Percentiles rank a stretch among this genome's conserved stretches.
Conservation (phyloP, 2,329 filamentous ascomycete species). For the Aspergillus proliferans region DNA sequence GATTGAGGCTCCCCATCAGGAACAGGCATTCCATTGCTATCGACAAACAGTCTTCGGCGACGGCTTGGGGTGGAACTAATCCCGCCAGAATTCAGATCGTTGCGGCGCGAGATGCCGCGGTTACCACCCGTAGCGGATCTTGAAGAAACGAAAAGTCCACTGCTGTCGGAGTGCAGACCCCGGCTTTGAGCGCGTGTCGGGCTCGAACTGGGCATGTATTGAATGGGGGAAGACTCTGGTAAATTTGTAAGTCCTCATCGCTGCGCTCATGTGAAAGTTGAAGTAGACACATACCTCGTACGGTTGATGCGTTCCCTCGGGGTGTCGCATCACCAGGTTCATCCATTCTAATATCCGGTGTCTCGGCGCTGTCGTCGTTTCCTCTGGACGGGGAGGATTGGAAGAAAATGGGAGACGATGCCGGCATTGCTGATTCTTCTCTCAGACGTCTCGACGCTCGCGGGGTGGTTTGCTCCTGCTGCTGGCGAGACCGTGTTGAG, state of each 20-base stretch:
- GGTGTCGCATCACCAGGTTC: slow-evolving; percentile 42
- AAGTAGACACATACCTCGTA: slow-evolving; percentile 34
- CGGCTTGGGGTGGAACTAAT: slow-evolving; percentile 49
- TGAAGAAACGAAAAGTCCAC: slow-evolving; percentile 73
- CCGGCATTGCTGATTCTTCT: slow-evolving; percentile 41
- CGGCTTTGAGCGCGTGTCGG: slow-evolving; percentile 56
- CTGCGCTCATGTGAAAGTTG: not conserved
- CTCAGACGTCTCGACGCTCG: slow-evolving; percentile 39
- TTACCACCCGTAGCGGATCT: slow-evolving; percentile 47
- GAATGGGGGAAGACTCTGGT: slow-evolving; percentile 83
- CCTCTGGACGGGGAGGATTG: slow-evolving; percentile 53
- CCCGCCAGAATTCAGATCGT: slow-evolving; percentile 80
- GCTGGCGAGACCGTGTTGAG: slow-evolving; percentile 27
- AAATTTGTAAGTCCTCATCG: not conserved
- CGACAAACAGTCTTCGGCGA: slow-evolving; percentile 57
- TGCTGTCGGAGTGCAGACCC: slow-evolving; percentile 66
- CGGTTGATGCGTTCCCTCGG: slow-evolving; percentile 28
- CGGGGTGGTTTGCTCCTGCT: slow-evolving; percentile 39
- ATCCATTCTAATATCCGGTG: slow-evolving; percentile 36
- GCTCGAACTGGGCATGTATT: slow-evolving; percentile 85
- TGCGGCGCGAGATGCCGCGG: slow-evolving; percentile 58
- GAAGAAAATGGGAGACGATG: slow-evolving; percentile 78
- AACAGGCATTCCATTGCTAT: slow-evolving; percentile 57
- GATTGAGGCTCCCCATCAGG: slow-evolving; percentile 45
- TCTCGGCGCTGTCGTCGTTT: slow-evolving; percentile 35